Conservation (phyloP, 176 grass and related monocot species). For the Olyra latifolia region DNA sequence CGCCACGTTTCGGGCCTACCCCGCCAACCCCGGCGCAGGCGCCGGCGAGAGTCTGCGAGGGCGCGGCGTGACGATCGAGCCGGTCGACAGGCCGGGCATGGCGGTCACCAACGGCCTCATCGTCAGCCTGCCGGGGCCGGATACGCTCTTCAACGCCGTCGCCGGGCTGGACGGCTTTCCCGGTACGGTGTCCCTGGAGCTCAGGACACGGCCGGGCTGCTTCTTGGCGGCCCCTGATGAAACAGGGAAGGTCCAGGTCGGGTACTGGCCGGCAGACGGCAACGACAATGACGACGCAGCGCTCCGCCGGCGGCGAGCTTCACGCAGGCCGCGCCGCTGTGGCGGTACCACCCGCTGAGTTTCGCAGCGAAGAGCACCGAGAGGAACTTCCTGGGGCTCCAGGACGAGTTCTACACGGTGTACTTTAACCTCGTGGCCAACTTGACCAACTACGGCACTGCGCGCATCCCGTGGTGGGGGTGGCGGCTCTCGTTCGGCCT, state of each 20-base stretch:
- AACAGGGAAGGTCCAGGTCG: slow-evolving; percentile 18
- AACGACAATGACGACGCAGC: slow-evolving; percentile 12
- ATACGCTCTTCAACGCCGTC: slow-evolving; percentile 46
- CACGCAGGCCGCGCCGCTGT: slow-evolving; percentile 30
- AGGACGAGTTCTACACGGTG: slow-evolving; percentile 79
- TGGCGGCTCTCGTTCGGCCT: slow-evolving; percentile 72
- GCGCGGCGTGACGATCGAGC: slow-evolving; percentile 50
- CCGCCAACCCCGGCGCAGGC: neutral
- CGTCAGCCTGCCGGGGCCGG: neutral
- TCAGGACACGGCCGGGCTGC: slow-evolving; percentile 51
- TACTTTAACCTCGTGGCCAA: slow-evolving; percentile 79
- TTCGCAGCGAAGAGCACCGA: slow-evolving; percentile 59
- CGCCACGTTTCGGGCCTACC: slow-evolving; percentile 62
- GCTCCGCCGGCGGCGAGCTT: slow-evolving; percentile 69
- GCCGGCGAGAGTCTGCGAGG: neutral
- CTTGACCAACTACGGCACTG: slow-evolving; percentile 57
- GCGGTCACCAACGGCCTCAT: slow-evolving; percentile 41
- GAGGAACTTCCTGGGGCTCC: slow-evolving; percentile 69
- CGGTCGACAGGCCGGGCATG: slow-evolving; percentile 74
- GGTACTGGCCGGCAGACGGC: neutral
- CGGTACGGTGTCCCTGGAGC: slow-evolving; percentile 59
- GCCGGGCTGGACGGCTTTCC: slow-evolving; percentile 55
- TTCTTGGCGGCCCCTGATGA: slow-evolving; percentile 32
- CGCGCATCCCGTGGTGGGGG: slow-evolving; percentile 48
- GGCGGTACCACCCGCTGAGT: slow-evolving; percentile 58